A percentile compares a stretch with the other conserved stretches of the same genome.
phyloP scores from a whole-genome alignment of 208 protist genomes.

The Leishmania braziliensis region DNA sequence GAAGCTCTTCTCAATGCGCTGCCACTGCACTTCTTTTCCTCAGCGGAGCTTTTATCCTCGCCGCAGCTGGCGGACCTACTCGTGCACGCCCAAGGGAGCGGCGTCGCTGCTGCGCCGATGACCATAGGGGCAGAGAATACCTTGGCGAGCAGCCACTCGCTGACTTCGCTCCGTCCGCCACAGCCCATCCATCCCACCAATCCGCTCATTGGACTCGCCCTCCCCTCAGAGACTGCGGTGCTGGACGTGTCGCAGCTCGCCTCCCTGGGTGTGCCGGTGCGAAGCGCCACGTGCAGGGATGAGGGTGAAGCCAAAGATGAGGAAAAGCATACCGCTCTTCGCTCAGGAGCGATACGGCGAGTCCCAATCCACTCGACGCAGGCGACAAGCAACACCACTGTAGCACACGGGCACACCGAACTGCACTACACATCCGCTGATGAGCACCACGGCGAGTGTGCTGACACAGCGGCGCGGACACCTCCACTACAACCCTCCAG shows the following conservation, averaged over 20 bases:
- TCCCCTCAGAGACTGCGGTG: background rate
- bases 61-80: conserved; percentile 12
- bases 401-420: background rate
- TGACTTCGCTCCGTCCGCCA: background rate
- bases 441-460: background rate
- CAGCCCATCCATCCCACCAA: background rate
- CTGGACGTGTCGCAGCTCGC: conserved; percentile 4
- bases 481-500: background rate
- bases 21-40: conserved; percentile 5
- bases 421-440: background rate
- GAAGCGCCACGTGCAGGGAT: background rate
- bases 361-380: background rate
- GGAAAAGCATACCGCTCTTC: background rate
- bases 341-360: background rate
- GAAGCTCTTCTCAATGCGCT: conserved; percentile 11
- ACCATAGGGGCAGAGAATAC: background rate
- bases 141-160: background rate
- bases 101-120: background rate
- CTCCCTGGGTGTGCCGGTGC: conserved; percentile 8
- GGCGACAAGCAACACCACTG: background rate
- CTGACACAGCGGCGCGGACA: background rate
- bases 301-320: background rate
- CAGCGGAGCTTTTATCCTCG: conserved; percentile 9
- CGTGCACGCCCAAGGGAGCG: background rate
- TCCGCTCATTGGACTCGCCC: background rate